phyloP scores from a whole-genome alignment of 2,329 filamentous ascomycete species.

The Penicillium sp. region DNA sequence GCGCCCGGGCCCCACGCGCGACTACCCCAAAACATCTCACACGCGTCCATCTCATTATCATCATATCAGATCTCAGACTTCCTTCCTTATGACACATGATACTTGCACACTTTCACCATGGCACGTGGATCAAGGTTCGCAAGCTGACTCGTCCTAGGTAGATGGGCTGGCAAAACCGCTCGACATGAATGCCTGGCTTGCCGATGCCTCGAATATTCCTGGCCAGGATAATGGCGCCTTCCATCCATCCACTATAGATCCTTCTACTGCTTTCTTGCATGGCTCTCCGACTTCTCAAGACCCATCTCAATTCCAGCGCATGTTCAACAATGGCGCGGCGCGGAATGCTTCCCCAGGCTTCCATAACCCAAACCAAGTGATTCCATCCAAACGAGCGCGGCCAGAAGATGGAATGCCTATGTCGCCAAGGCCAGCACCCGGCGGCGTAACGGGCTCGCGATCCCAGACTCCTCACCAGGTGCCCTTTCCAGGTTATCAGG shows the following conservation, averaged over 20 bases:
- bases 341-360: constrained; percentile 80
- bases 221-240: constrained; percentile 52
- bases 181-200: constrained; percentile 55
- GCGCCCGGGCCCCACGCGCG: constrained; percentile 24
- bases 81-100: neutral
- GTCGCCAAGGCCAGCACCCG: constrained; percentile 73
- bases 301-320: constrained; percentile 56
- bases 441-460: constrained; percentile 75
- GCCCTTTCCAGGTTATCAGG: constrained; percentile 69
- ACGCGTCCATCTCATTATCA: constrained; percentile 20
- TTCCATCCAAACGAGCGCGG: constrained; percentile 84
- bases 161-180: constrained; percentile 49
- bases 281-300: constrained; percentile 49
- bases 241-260: constrained; percentile 47
- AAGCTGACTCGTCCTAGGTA: constrained; percentile 29
- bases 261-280: constrained; percentile 50
- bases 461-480: constrained; percentile 88
- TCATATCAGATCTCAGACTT: neutral
- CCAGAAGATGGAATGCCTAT: constrained; percentile 82
- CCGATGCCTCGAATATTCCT: constrained; percentile 49
- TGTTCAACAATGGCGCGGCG: constrained; percentile 75
- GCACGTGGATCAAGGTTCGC: constrained; percentile 5
- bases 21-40: constrained; percentile 20
- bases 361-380: constrained; percentile 74
- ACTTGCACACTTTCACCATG: constrained; percentile 19